phyloP scores from a whole-genome alignment of 352 stramenopile species.

The Phytopythium montanum region DNA sequence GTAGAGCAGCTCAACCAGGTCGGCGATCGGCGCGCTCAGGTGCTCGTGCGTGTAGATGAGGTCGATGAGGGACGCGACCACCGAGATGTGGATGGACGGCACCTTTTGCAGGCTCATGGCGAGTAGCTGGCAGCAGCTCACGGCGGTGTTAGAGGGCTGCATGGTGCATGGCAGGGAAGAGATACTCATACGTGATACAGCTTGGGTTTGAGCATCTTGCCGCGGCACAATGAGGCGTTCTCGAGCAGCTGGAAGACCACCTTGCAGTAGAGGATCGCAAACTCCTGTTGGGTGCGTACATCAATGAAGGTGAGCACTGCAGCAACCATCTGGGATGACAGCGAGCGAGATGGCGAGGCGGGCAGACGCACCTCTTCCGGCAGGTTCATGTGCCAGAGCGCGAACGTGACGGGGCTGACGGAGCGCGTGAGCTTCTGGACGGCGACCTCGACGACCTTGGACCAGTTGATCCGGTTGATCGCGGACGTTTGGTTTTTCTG shows the following conservation, averaged over 20 bases:
- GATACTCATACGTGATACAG: constrained; percentile 51
- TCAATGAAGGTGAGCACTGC: neutral
- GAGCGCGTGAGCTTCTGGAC: constrained; percentile 59
- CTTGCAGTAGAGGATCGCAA: constrained; percentile 71
- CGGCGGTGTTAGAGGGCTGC: no score
- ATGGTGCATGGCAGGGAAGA: neutral
- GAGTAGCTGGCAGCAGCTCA: constrained; percentile 35
- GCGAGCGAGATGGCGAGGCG: neutral
- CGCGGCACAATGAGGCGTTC: constrained; percentile 54
- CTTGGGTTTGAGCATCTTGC: constrained; percentile 58
- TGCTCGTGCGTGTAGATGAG: constrained; percentile 75
- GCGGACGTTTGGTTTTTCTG: constrained; percentile 30
- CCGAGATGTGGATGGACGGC: constrained; percentile 62
- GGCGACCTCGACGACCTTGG: constrained; percentile 56
- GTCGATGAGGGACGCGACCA: constrained; percentile 69
- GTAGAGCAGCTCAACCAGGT: constrained; percentile 61
- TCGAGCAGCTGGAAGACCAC: constrained; percentile 64
- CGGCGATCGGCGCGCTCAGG: constrained; percentile 46
- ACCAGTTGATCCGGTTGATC: constrained; percentile 54
- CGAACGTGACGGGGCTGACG: constrained; percentile 56
- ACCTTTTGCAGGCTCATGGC: constrained; percentile 54
- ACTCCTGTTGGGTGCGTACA: constrained; percentile 37
- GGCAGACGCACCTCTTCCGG: constrained; percentile 51
- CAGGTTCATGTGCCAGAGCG: constrained; percentile 77
- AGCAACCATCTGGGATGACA: neutral